Evolutionary conservation across 352 stramenopile genomes (phyloP), one percentile per base, ranked within the genome.

Genomic region (Aphanomyces stellatus): DNA sequence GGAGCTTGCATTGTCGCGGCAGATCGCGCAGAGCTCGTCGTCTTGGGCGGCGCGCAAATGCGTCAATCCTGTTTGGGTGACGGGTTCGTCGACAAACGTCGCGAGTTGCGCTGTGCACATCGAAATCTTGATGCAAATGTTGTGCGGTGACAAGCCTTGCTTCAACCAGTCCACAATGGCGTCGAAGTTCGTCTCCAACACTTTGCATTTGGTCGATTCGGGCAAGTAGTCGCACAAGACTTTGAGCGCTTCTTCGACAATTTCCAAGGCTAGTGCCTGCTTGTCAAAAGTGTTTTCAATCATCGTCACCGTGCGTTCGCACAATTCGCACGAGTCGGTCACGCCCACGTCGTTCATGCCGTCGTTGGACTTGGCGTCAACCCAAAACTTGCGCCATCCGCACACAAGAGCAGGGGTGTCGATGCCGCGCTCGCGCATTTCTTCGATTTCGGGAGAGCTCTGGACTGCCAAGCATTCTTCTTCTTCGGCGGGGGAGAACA

Each of bases 121-220:
- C 3, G 70, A 68, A 5, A 79, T 48, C 3, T 55, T 53, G 15
- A 66, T 53, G 62, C 82, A 91, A 8, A 88, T 66, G 15, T 86
- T 71, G 59, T 68, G 65, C 0, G 80, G 78, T n/a, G 60, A 41
- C 10, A 85, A 71, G 11, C 76, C 81, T 46, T 81, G 55, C 68
- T 90, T 75, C 19, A 80, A 64, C 40, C 79, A 64, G 27, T 78
- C 69, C 4, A 91, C 76, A 62, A 91, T 77, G 27, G 75, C 63
- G 51, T 88, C 79, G 73, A 88, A 87, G 49, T 87, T 76, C 19
- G 73, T 69, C 24, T 78, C 74, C 22, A 80, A 51, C 28, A 77
- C 56, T 17, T 82, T 65, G 53, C 83, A 91, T 51, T 82, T 81
- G 60, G 60, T 57, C 30, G 60, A 42, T 34, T 55, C 41, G 5